Evolutionary conservation across 768 basidiomycete genomes (phyloP).

Genomic region (Rhodotorula babjevae): DNA sequence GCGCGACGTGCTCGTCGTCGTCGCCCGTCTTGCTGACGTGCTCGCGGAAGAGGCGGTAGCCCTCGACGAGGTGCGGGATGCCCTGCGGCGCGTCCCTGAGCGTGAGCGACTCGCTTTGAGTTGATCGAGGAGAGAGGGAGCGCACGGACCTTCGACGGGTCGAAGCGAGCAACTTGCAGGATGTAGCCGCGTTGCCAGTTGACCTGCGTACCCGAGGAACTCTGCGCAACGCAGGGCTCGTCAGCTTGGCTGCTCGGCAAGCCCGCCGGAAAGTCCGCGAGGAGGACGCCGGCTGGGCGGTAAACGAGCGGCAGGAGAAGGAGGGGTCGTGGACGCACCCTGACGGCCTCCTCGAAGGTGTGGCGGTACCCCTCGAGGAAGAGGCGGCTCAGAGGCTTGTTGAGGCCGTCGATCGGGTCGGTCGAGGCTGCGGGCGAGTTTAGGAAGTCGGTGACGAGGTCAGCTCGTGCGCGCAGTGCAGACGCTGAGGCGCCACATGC

Average conservation of each 20-base stretch:
- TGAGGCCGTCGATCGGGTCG: slow-evolving; percentile 75
- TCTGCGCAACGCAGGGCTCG: background rate
- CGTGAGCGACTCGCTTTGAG: background rate
- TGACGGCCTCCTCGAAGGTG: slow-evolving; percentile 44
- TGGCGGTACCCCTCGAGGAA: slow-evolving; percentile 44
- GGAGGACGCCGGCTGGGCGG: too few relatives aligned
- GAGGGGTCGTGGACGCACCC: background rate
- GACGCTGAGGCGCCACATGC: too few relatives aligned
- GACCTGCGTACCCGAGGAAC: slow-evolving; percentile 46
- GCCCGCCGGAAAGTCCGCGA: too few relatives aligned
- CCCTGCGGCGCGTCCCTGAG: slow-evolving; percentile 14
- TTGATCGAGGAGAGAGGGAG: slow-evolving; percentile 61
- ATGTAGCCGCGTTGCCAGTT: slow-evolving; percentile 67
- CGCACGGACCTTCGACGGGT: slow-evolving; percentile 59
- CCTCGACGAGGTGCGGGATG: slow-evolving; percentile 54
- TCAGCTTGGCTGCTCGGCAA: background rate
- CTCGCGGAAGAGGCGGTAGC: slow-evolving; percentile 75
- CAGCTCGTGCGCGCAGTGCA: too few relatives aligned
- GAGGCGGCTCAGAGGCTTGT: slow-evolving; percentile 65
- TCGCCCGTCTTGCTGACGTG: slow-evolving; percentile 50
- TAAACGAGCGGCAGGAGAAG: background rate
- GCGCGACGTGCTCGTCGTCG: slow-evolving; percentile 41
- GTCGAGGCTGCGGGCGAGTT: slow-evolving; percentile 7
- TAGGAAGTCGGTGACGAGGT: background rate
- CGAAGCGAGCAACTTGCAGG: slow-evolving; percentile 89